Evolutionary conservation across 352 stramenopile species (phyloP).

Genomic region (Blastocystis sp.): DNA sequence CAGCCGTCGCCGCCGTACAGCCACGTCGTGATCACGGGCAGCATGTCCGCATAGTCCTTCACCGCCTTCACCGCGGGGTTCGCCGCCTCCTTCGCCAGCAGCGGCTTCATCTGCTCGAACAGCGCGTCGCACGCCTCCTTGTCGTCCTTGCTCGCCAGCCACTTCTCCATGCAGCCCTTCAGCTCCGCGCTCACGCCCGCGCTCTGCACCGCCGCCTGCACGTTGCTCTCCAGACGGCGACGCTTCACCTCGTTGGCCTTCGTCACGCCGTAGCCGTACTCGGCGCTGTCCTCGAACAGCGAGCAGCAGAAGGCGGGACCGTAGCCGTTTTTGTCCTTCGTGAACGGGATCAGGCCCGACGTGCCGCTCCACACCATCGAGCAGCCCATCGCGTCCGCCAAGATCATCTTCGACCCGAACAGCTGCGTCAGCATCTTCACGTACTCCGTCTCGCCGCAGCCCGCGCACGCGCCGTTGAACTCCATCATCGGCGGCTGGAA

Average conservation of each 20-base stretch:
- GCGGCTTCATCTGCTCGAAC: conserved; percentile 72
- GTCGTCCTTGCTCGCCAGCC: conserved; percentile 75
- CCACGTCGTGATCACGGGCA: conserved; percentile 76
- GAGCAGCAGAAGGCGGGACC: conserved; percentile 73
- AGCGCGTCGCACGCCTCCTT: conserved; percentile 74
- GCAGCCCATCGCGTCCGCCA: conserved; percentile 76
- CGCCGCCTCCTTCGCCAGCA: conserved; percentile 66
- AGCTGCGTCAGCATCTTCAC: conserved; percentile 76
- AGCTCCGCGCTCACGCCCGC: conserved; percentile 71
- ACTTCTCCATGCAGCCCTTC: conserved; percentile 74
- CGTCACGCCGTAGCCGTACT: conserved; percentile 71
- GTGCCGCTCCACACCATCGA: conserved; percentile 74
- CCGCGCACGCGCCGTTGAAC: conserved; percentile 74
- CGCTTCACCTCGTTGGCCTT: conserved; percentile 73
- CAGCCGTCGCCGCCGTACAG: conserved; percentile 77
- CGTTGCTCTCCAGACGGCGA: conserved; percentile 72
- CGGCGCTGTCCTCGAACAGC: conserved; percentile 76
- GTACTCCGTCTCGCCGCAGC: conserved; percentile 75
- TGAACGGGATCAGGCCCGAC: conserved; percentile 75
- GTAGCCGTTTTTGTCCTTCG: conserved; percentile 71
- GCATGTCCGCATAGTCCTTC: conserved; percentile 75
- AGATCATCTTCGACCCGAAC: conserved; percentile 76
- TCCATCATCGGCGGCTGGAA: conserved; percentile 75
- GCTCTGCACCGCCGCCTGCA: conserved; percentile 70
- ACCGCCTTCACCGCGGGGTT: conserved; percentile 72